Evolutionary conservation across 2,329 filamentous ascomycete genomes (phyloP).

Genomic region (Aspergillus sp.): DNA sequence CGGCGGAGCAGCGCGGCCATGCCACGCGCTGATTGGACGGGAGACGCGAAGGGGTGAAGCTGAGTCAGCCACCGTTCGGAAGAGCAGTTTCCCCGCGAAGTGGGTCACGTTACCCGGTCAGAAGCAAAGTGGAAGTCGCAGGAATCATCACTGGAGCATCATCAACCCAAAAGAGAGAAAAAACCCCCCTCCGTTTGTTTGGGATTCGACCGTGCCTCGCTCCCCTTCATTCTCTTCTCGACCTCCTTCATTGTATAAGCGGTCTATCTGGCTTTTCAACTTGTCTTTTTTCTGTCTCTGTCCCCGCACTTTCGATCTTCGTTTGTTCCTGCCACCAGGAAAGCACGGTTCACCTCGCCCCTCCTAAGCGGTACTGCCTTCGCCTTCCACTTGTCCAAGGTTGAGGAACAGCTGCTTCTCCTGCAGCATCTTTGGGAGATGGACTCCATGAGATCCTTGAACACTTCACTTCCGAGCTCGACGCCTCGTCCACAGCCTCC

Average conservation of each 20-base stretch:
- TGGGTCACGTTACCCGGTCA: conserved; percentile 41
- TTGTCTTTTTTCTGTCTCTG: conserved; percentile 8
- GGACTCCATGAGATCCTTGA: conserved; percentile 65
- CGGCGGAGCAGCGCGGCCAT: conserved; percentile 23
- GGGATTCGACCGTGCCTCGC: conserved; percentile 1
- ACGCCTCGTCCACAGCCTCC: conserved; percentile 48
- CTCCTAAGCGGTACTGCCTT: conserved; percentile 14
- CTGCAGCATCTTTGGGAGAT: conserved; percentile 37
- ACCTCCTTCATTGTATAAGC: background rate
- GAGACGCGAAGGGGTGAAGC: conserved; percentile 6
- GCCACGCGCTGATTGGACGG: conserved; percentile 38
- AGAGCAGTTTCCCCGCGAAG: conserved; percentile 28
- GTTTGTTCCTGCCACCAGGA: conserved; percentile 1
- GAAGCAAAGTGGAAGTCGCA: conserved; percentile 23
- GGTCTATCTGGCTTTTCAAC: background rate
- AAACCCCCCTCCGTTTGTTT: conserved; percentile 12
- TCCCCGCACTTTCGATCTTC: background rate
- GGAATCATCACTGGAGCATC: conserved; percentile 24
- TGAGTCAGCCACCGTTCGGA: conserved; percentile 21
- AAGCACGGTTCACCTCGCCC: conserved; percentile 22
- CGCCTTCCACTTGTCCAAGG: background rate
- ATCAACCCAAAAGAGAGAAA: conserved; percentile 6
- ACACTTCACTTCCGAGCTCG: conserved; percentile 59
- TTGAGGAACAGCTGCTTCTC: conserved; percentile 9
- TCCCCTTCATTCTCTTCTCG: background rate